phyloP scores from a whole-genome alignment of 1,284 basidiomycete genomes.

The Gomphus bonarii region DNA sequence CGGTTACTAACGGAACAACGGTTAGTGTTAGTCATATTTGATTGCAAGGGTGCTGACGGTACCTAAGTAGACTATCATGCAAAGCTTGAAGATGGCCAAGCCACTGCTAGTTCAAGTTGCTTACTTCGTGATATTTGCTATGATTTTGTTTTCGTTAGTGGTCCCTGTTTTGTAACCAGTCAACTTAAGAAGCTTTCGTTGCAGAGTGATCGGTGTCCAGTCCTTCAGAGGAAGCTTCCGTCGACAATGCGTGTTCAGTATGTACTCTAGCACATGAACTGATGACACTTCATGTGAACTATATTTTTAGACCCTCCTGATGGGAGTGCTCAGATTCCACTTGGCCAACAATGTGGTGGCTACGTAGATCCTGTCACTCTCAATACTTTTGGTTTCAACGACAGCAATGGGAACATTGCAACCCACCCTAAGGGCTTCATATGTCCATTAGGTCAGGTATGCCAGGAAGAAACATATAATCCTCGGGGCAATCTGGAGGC shows the following conservation, averaged over 20 bases:
- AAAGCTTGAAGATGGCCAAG: conserved; percentile 83
- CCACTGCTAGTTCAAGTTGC: conserved; percentile 84
- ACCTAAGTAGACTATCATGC: conserved; percentile 74
- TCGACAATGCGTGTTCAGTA: conserved; percentile 35
- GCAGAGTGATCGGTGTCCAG: conserved; percentile 82
- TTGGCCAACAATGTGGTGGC: conserved; percentile 67
- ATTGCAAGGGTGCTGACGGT: neutral
- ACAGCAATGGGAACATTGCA: conserved; percentile 25
- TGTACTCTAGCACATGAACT: conserved; percentile 1
- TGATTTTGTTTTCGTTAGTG: conserved; percentile 77
- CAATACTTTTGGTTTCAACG: conserved; percentile 35
- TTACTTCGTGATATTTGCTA: conserved; percentile 87
- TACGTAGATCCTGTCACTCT: conserved; percentile 53
- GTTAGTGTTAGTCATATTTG: conserved; percentile 30
- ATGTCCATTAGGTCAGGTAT: conserved; percentile 75
- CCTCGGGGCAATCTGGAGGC: conserved; percentile 63
- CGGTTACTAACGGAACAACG: conserved; percentile 87
- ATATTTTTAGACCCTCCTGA: conserved; percentile 6
- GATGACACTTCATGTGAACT: neutral
- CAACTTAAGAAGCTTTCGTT: conserved; percentile 1
- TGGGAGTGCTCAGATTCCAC: conserved; percentile 5
- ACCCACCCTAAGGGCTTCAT: conserved; percentile 59
- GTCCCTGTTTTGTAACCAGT: neutral
- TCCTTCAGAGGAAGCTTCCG: conserved; percentile 79
- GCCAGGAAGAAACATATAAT: conserved; percentile 58